These are phyloP conservation scores for Metschnikowia hibisci DNA, from an alignment of 805 yeast genomes.

Conservation along the genomic window DNA sequence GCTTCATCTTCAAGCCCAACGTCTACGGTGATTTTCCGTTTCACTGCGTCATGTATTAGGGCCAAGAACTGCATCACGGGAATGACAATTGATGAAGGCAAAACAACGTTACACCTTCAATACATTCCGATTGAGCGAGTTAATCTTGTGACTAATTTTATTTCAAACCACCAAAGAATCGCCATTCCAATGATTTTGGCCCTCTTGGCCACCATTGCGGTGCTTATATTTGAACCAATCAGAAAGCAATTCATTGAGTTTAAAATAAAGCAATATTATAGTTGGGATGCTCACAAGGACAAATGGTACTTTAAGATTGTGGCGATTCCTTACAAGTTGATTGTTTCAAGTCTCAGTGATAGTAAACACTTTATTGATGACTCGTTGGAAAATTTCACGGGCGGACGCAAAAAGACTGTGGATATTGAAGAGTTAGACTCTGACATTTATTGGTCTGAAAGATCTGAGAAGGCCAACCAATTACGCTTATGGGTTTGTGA, in stretches of 20 bases:
- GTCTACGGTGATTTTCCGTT: slow-evolving; percentile 54
- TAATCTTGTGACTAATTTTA: slow-evolving; percentile 51
- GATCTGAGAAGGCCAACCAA: slow-evolving; percentile 63
- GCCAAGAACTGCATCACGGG: slow-evolving; percentile 93
- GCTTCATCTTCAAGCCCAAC: slow-evolving; percentile 41
- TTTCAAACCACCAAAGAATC: slow-evolving; percentile 74
- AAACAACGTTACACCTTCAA: slow-evolving; percentile 63
- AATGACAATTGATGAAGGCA: slow-evolving; percentile 50
- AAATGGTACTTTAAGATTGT: slow-evolving; percentile 27
- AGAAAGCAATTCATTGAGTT: slow-evolving; percentile 73
- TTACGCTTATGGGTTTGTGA: slow-evolving; percentile 78
- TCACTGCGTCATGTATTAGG: slow-evolving; percentile 65
- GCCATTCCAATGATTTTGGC: slow-evolving; percentile 80
- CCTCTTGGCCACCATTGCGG: slow-evolving; percentile 74
- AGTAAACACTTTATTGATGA: slow-evolving; percentile 38
- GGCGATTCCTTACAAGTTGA: slow-evolving; percentile 24
- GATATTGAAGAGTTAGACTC: slow-evolving; percentile 19
- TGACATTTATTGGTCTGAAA: slow-evolving; percentile 61
- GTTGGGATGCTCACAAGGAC: slow-evolving; percentile 46
- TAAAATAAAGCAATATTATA: slow-evolving; percentile 60
- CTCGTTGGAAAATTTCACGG: slow-evolving; percentile 13
- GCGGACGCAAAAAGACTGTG: slow-evolving; percentile 11
- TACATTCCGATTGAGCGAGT: slow-evolving; percentile 57
- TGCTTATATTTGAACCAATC: slow-evolving; percentile 87
- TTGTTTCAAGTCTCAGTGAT: slow-evolving; percentile 25